Conservation (phyloP, 75 land plant genomes). For the Picea sitchensis region DNA sequence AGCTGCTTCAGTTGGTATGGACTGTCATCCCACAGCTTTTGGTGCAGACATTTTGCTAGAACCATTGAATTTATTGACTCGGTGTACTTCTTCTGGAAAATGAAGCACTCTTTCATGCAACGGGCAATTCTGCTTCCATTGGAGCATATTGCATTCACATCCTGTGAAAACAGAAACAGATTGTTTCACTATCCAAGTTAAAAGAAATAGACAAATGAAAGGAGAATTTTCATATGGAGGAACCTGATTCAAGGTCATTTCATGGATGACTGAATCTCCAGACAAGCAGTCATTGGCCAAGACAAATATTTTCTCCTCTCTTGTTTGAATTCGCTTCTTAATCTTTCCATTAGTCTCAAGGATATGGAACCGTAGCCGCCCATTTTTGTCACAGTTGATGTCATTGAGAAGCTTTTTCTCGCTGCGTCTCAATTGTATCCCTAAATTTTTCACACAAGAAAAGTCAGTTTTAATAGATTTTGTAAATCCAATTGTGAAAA, state of each 20-base stretch:
- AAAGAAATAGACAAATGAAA: not conserved
- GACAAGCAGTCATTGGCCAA: slow-evolving; percentile 91
- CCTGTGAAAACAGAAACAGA: slow-evolving; percentile 51
- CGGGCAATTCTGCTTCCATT: slow-evolving; percentile 83
- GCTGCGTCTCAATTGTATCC: slow-evolving; percentile 91
- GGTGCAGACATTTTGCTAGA: slow-evolving; percentile 81
- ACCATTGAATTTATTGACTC: slow-evolving; percentile 60
- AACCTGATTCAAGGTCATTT: slow-evolving; percentile 92
- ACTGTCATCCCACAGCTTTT: slow-evolving; percentile 94
- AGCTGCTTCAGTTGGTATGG: slow-evolving; percentile 91
- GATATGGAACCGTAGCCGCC: slow-evolving; percentile 78
- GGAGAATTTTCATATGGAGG: not conserved
- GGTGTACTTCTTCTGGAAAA: slow-evolving; percentile 67
- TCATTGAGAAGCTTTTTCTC: slow-evolving; percentile 94
- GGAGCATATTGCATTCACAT: slow-evolving; percentile 71
- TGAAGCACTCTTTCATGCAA: slow-evolving; percentile 94
- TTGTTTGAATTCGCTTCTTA: slow-evolving; percentile 89
- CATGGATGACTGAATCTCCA: slow-evolving; percentile 83
- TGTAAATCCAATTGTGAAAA: not conserved
- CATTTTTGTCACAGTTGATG: slow-evolving; percentile 75
- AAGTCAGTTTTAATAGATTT: slow-evolving; percentile 3
- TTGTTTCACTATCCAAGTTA: slow-evolving; percentile 4
- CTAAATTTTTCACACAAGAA: slow-evolving; percentile 25
- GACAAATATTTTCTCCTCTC: slow-evolving; percentile 93
- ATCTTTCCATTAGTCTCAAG: slow-evolving; percentile 73